Percentiles rank a stretch among this genome's conserved stretches.
phyloP scores from a whole-genome alignment of 75 land plant species.

The Cunninghamia lanceolata region DNA sequence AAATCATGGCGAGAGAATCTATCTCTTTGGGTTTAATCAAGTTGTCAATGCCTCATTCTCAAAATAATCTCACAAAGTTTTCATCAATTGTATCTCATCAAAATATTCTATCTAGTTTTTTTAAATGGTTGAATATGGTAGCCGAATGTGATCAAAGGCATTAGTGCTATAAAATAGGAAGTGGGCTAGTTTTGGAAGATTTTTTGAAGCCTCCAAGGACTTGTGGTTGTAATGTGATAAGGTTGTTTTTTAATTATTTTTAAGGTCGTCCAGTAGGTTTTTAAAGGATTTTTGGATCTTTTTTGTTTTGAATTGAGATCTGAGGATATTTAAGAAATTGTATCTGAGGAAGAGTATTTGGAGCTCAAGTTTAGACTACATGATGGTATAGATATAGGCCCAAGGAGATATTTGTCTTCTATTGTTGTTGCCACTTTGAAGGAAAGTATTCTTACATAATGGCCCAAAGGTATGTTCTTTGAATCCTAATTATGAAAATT shows the following conservation, averaged over 20 bases:
- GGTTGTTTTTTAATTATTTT: background rate
- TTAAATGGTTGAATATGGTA: background rate
- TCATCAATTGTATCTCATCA: no score
- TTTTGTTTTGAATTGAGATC: background rate
- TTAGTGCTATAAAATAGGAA: background rate
- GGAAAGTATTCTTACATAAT: constrained; percentile 69
- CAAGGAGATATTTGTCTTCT: constrained; percentile 53
- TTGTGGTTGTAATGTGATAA: background rate
- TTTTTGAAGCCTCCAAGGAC: background rate
- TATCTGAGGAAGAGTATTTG: constrained; percentile 57
- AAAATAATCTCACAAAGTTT: no score
- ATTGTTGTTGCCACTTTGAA: constrained; percentile 72
- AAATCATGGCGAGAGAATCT: no score
- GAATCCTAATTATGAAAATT: background rate
- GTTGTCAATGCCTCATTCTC: no score
- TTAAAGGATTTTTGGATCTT: background rate
- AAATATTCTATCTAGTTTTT: background rate
- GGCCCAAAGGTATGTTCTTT: constrained; percentile 56
- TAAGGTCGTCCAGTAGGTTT: background rate
- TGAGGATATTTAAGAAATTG: constrained; percentile 5
- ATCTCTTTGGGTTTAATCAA: no score
- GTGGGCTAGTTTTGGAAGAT: background rate
- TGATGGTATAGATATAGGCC: constrained; percentile 85
- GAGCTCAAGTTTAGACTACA: constrained; percentile 66
- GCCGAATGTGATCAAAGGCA: background rate